Conservation (phyloP, 306 rosid genomes). For the Luffa aegyptiaca region DNA sequence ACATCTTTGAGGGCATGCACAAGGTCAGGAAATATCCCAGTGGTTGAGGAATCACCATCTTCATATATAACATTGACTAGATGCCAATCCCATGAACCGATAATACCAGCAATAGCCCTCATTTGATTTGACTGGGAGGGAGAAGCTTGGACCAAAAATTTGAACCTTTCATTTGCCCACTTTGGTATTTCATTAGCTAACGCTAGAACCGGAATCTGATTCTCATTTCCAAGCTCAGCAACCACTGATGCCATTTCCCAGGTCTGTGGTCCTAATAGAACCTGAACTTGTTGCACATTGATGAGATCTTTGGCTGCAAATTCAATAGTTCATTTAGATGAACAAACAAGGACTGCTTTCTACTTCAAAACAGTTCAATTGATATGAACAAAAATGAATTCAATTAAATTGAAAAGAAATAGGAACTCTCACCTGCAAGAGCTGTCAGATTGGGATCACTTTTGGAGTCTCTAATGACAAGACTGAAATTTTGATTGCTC, state of each 20-base stretch:
- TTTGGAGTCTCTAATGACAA: slow-evolving; percentile 17
- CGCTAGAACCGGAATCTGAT: slow-evolving; percentile 22
- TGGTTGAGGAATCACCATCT: slow-evolving; percentile 26
- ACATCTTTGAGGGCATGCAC: slow-evolving; percentile 16
- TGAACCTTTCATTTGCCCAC: slow-evolving; percentile 32
- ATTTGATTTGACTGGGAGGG: slow-evolving; percentile 19
- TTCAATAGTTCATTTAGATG: background rate
- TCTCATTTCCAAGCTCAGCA: slow-evolving; percentile 25
- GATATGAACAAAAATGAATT: background rate
- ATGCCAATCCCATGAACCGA: slow-evolving; percentile 34
- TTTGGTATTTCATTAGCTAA: slow-evolving; percentile 32
- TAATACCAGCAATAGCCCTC: slow-evolving; percentile 33
- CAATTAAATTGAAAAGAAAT: background rate
- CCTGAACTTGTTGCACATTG: slow-evolving; percentile 18
- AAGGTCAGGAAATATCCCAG: slow-evolving; percentile 23
- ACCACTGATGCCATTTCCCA: slow-evolving; percentile 38
- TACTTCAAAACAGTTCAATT: background rate
- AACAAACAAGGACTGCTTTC: background rate
- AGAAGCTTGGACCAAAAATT: slow-evolving; percentile 30
- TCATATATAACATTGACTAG: slow-evolving; percentile 29
- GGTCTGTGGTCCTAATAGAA: slow-evolving; percentile 31
- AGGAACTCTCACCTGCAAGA: slow-evolving; percentile 24
- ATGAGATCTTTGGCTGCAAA: slow-evolving; percentile 39
- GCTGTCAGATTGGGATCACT: slow-evolving; percentile 29
- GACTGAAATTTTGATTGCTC: slow-evolving; percentile 14